Base-by-base conservation (phyloP, 805 yeast genomes). In the Lipomyces mesembrius region DNA sequence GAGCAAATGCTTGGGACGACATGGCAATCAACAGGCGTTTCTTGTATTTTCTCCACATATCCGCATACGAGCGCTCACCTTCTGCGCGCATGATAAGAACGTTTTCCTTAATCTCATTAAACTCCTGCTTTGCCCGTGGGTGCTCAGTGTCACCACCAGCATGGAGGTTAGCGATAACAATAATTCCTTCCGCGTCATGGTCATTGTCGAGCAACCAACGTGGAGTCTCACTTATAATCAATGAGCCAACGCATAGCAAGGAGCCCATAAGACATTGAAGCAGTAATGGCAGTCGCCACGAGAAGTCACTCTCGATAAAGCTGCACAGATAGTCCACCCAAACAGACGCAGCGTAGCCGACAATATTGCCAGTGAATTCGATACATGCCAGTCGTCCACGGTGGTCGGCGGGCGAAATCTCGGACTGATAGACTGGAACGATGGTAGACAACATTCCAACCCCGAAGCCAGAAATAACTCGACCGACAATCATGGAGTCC, bases 1-100 rank as follows among this genome's bases (percentile, higher is more conserved):
- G 97, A 2, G 98, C 97, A 82, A 93, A 92, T 81, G 91, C 86
- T 76, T 91, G 96, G 2, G 97, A 89, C 46, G 92, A 86, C 87
- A 95, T 91, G 1, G 97, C 97, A 69, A 93, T 90, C 46, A 92
- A 82, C 27, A 93, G 87, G 60, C 98, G 82, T 75, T 86, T 86
- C 69, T 87, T 87, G 77, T 93, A 93, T 67, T 89, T 81, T 59
- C 85, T 81, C 81, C 92, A 89, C 85, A 92, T 89, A 74, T 90
- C 90, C 3, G 82, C 74, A 77, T 91, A 91, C 5, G 90, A 85
- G 55, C 84, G 79, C 73, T 90, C 92, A 29, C 97, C 97, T 75
- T 92, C 97, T 57, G 90, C 79, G 66, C 97, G 82, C 64, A 90
- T 89, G 39, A 91, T 76, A 53, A 92, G 76, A 3, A 92, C 92